A percentile compares a stretch with the other conserved stretches of the same genome.
Evolutionary conservation across 1,284 basidiomycete species (phyloP).

Genomic region (Chalciporus sp.): DNA sequence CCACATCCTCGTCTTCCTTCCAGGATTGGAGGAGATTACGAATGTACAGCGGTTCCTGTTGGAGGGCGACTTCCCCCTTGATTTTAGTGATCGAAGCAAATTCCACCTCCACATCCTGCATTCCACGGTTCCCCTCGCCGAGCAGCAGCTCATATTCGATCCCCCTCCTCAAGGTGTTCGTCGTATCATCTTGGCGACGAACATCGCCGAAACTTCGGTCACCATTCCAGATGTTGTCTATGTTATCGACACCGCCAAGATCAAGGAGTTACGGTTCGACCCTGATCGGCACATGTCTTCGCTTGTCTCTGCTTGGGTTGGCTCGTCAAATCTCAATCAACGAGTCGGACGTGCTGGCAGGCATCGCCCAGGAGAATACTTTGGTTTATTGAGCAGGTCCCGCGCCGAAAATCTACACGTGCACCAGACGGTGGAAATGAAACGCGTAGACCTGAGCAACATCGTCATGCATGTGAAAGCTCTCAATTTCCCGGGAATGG

Average conservation of each 20-base stretch:
- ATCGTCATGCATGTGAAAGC: constrained; percentile 98
- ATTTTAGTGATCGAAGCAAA: constrained; percentile 61
- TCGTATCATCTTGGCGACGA: constrained; percentile 90
- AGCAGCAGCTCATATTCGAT: constrained; percentile 91
- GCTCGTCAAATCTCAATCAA: constrained; percentile 92
- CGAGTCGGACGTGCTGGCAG: constrained; percentile 93
- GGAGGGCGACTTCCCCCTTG: constrained; percentile 60
- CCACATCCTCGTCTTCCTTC: constrained; percentile 90
- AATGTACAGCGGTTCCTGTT: constrained; percentile 73
- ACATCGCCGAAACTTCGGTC: constrained; percentile 95
- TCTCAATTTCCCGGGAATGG: constrained; percentile 88
- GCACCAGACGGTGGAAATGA: constrained; percentile 96
- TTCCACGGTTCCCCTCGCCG: constrained; percentile 86
- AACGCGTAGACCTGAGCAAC: constrained; percentile 87
- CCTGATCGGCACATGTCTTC: constrained; percentile 87
- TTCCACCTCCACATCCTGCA: constrained; percentile 89
- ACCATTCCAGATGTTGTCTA: constrained; percentile 97
- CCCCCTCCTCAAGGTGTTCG: constrained; percentile 78
- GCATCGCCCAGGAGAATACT: constrained; percentile 92
- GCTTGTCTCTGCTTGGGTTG: constrained; percentile 89
- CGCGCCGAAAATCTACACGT: constrained; percentile 70
- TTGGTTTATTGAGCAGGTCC: constrained; percentile 74
- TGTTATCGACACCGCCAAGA: constrained; percentile 87
- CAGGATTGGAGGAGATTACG: constrained; percentile 93
- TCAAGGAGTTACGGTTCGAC: constrained; percentile 95